Base-by-base conservation (phyloP, 2,329 filamentous ascomycete genomes). In the Shiraia bambusicola region DNA sequence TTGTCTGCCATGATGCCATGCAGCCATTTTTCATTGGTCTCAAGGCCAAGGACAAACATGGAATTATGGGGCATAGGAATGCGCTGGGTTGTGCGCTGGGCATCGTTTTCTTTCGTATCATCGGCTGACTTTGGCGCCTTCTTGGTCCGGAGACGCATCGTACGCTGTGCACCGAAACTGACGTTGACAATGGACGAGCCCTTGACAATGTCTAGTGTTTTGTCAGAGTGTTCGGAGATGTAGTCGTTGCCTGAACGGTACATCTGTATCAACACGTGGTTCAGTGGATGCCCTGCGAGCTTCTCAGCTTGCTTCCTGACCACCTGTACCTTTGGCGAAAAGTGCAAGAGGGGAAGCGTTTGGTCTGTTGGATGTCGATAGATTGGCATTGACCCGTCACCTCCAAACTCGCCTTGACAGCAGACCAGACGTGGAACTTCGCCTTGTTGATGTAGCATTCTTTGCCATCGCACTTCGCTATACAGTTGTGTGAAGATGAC, bases 141-240 rank as follows among this genome's bases (percentile, higher is more conserved):
- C 71, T 95, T 95, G 9, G 86, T 92, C 37, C 93, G 83, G 26
- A 98, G 80, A 0, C 87, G 79, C 91, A 97, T 96, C 2, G 83
- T 91, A 38, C 93, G 79, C 69, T 94, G 84, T 1, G 92, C 91
- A 1, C 93, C 93, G n/a, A 97, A 78, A 52, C 89, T 95, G 35
- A 95, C 82, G 61, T 97, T 98, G 52, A 91, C 89, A 53, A 98
- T 95, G 45, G 78, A 91, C 16, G 87, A 93, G 4, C 78, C 83
- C 17, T 79, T 81, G 10, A 82, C 83, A 42, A 98, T 93, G 65
- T 98, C 93, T 16, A 98, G 75, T 0, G 92, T 95, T 71, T 98
- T 98, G 66, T 98, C 93, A 28, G 89, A 94, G 63, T 98, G 93
- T 64, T 98, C 93, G 1, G 88, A 93, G 49, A 98, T 98, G 64